phyloP scores from a whole-genome alignment of 192 early-diverging fungal species.

The Rhizoclosmatium sp. region DNA sequence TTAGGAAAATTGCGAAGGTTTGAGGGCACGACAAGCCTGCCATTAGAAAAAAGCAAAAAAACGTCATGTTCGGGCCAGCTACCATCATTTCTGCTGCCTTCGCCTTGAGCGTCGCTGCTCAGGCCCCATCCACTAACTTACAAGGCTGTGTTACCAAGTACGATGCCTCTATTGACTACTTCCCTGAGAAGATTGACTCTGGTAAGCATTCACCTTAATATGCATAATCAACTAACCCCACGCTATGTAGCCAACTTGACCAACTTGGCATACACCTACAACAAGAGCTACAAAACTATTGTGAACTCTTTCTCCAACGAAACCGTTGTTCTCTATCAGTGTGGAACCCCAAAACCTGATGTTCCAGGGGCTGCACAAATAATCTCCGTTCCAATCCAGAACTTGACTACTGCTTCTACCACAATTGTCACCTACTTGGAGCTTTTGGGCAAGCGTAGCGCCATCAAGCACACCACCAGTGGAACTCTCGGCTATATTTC shows the following conservation, averaged over 20 bases:
- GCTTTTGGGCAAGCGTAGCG: constrained; percentile 20
- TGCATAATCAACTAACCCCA: neutral
- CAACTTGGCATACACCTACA: constrained; percentile 40
- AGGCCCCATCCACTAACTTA: constrained; percentile 4
- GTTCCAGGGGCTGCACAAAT: constrained; percentile 26
- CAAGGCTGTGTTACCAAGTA: constrained; percentile 18
- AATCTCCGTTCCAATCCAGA: constrained; percentile 45
- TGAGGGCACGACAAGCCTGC: too few species aligned
- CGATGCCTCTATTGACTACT: constrained; percentile 32
- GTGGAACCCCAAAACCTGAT: constrained; percentile 50
- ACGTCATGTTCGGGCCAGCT: too few species aligned
- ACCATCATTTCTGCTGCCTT: too few species aligned
- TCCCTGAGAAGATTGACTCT: constrained; percentile 41
- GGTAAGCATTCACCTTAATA: neutral
- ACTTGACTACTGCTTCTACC: constrained; percentile 36
- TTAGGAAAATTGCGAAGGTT: too few species aligned
- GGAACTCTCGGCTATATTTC: constrained; percentile 31
- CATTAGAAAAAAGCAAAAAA: too few species aligned
- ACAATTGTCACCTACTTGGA: constrained; percentile 51
- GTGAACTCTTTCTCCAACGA: constrained; percentile 41
- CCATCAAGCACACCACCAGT: constrained; percentile 50
- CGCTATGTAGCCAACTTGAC: neutral
- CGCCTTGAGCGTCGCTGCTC: neutral
- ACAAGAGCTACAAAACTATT: constrained; percentile 55
- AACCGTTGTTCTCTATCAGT: constrained; percentile 51